These are phyloP conservation scores for Tetracladium setigerum DNA, from an alignment of 495 filamentous ascomycete genomes.

Conservation along the genomic window DNA sequence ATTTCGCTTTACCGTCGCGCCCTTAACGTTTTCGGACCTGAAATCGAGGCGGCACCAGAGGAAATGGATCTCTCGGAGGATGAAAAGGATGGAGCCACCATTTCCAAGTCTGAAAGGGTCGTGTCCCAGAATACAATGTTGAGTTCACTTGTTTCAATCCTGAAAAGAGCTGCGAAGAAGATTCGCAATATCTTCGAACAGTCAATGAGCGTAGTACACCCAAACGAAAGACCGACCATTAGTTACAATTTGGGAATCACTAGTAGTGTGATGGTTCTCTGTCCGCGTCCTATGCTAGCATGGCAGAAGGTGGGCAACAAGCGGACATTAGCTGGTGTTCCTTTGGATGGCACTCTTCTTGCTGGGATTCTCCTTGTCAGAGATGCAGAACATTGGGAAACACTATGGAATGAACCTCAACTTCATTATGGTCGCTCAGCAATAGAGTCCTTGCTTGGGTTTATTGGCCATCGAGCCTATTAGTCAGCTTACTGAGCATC, in stretches of 20 bases:
- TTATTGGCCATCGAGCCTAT: not conserved
- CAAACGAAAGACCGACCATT: constrained; percentile 45
- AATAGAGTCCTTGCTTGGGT: not conserved
- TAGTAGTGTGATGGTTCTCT: constrained; percentile 56
- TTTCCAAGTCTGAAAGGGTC: too few relatives aligned
- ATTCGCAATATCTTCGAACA: too few relatives aligned
- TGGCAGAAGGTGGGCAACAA: constrained; percentile 15
- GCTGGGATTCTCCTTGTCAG: constrained; percentile 82
- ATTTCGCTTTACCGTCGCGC: constrained; percentile 45
- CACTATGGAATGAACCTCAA: constrained; percentile 42
- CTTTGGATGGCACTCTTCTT: constrained; percentile 70
- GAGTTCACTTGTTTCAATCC: too few relatives aligned
- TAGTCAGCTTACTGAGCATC: too few relatives aligned
- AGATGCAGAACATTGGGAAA: constrained; percentile 60
- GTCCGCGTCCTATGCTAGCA: constrained; percentile 50
- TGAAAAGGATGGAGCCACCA: too few relatives aligned
- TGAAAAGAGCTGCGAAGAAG: too few relatives aligned
- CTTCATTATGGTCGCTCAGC: not conserved
- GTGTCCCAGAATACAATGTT: too few relatives aligned
- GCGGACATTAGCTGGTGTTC: constrained; percentile 41
- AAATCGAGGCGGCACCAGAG: too few relatives aligned
- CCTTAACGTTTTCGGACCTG: too few relatives aligned
- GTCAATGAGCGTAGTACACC: too few relatives aligned
- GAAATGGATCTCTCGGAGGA: too few relatives aligned
- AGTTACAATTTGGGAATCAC: constrained; percentile 82